Evolutionary conservation across 2,329 filamentous ascomycete genomes (phyloP).

Genomic region (Neopestalotiopsis clavispora): DNA sequence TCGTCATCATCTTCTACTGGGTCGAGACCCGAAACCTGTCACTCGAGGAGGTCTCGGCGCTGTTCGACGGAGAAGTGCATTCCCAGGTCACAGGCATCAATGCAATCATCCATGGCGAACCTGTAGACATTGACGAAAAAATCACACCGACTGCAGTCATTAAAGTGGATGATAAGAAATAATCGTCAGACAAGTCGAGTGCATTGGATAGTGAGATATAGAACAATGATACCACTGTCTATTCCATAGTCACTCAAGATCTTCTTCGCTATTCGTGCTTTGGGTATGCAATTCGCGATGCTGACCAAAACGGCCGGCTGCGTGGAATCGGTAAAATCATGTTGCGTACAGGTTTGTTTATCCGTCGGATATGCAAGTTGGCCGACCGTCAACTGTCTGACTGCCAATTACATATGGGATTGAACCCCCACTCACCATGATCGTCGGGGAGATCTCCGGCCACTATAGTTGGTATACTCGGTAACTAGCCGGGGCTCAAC

Average conservation of each 20-base stretch:
- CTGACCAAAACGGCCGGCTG: background rate
- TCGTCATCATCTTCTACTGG: conserved; percentile 27
- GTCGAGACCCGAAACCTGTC: conserved; percentile 26
- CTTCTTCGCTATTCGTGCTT: no score
- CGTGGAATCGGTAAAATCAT: no score
- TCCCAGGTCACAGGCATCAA: conserved; percentile 5
- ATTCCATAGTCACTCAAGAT: no score
- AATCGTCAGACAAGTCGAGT: background rate
- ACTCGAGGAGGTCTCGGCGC: conserved; percentile 25
- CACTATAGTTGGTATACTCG: background rate
- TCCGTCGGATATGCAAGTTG: background rate
- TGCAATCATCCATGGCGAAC: background rate
- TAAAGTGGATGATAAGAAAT: background rate
- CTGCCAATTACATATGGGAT: background rate
- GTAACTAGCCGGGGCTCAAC: background rate
- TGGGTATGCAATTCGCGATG: no score
- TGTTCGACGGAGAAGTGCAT: conserved; percentile 11
- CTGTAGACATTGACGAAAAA: background rate
- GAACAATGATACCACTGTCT: no score
- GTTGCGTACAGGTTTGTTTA: no score
- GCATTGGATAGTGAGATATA: background rate
- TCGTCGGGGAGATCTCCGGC: background rate
- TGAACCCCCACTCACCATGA: background rate
- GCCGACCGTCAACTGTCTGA: background rate
- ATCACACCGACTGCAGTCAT: background rate